Conservation (phyloP, 768 basidiomycete genomes). For the Clitopilus passeckerianus region DNA sequence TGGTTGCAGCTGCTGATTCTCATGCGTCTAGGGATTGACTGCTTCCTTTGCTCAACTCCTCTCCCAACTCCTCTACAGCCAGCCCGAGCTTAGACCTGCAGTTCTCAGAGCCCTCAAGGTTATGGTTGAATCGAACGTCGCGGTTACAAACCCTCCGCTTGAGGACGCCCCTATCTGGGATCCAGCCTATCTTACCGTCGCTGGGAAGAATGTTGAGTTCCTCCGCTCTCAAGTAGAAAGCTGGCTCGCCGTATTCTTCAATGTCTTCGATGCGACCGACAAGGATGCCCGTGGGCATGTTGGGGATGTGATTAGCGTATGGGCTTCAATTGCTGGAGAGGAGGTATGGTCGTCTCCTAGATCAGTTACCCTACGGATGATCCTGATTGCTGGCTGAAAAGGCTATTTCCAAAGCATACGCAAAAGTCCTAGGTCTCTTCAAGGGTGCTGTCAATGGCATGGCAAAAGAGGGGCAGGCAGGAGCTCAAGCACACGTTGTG, state of each 20-base stretch:
- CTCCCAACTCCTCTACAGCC: constrained; percentile 88
- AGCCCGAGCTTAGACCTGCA: constrained; percentile 76
- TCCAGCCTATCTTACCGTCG: constrained; percentile 39
- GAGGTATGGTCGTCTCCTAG: constrained; percentile 36
- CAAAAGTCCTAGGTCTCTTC: constrained; percentile 71
- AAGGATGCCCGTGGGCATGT: constrained; percentile 72
- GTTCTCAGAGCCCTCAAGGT: constrained; percentile 78
- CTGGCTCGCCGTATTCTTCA: constrained; percentile 94
- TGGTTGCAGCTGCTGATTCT: background rate
- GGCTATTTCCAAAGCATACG: constrained; percentile 80
- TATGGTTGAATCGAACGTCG: constrained; percentile 76
- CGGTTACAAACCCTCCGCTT: constrained; percentile 34
- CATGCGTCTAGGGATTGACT: constrained; percentile 56
- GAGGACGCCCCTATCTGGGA: constrained; percentile 3
- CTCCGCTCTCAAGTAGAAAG: constrained; percentile 80
- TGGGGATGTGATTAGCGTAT: constrained; percentile 85
- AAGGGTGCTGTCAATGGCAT: constrained; percentile 52
- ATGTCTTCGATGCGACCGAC: constrained; percentile 87
- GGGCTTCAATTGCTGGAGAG: constrained; percentile 76
- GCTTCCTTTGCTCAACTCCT: constrained; percentile 65
- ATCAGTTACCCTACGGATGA: background rate
- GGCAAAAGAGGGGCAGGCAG: constrained; percentile 23
- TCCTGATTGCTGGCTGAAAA: constrained; percentile 15
- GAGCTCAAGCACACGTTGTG: constrained; percentile 39
- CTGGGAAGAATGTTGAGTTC: constrained; percentile 62